Evolutionary conservation across 2,329 filamentous ascomycete species (phyloP), one percentile per base, ranked within the genome.

Genomic region (Colletotrichum lentis): DNA sequence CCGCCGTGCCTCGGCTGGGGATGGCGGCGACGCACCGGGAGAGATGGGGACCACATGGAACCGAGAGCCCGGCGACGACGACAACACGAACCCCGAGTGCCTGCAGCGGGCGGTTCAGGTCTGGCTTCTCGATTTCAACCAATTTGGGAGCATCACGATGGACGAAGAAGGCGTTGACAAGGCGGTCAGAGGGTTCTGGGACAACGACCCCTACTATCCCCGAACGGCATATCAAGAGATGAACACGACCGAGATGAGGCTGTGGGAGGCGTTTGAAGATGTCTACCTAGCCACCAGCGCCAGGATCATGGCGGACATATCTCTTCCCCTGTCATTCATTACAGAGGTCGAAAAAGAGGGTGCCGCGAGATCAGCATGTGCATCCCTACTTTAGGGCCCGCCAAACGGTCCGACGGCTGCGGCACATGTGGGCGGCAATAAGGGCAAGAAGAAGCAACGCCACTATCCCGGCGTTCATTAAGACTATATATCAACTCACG

Each of bases 201-300:
- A 57, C 3, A 57, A 44, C n/a, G 54, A 57, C 20, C 54, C 54
- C 10, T 57, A 44, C 10, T 57, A n/a, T 8, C 54, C 54, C 5
- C 18, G 54, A n/a, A 39, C 54, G 8, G 11, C 50, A 7, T 18
- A 1, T 20, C n/a, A 27, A 0, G 35, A 24, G 10, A 11, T 5
- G 12, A n/a, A 37, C 18, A 37, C 31, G n/a, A 39, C 6, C 6
- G 50, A 39, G 31, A 31, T 31, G 7, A 54, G 37, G 31, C n/a
- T 54, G 12, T 54, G 50, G 31, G 11, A 16, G 5, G 20, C 14
- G 1, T 54, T 54, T 11, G 39, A 54, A 16, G n/a, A 54, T 12
- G 11, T 39, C 1, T 39, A 54, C 22, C n/a, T 54, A 4, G n/a
- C 31, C 2, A 39, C 50, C 16, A 37, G 31, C n/a, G 1, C 14